Conservation (phyloP, 2,329 filamentous ascomycete species). For the Pseudofabraea citricarpa region DNA sequence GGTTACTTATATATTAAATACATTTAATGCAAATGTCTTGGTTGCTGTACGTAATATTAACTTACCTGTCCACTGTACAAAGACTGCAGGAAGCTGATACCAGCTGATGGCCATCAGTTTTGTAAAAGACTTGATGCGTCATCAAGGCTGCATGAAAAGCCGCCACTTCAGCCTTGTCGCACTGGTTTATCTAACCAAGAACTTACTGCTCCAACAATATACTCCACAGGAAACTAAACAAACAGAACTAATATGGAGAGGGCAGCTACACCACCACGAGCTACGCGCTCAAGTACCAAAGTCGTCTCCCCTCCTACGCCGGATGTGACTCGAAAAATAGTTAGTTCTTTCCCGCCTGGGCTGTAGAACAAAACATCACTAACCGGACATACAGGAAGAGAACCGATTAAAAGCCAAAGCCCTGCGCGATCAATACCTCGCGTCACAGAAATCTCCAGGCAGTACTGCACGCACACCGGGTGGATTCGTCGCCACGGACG, state of each 20-base stretch:
- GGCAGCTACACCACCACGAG: neutral
- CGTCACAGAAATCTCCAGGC: conserved; percentile 47
- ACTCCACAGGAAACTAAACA: neutral
- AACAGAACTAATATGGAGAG: neutral
- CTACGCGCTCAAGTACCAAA: neutral
- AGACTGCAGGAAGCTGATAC: neutral
- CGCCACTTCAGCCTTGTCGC: conserved; percentile 1
- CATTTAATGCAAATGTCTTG: too few relatives aligned
- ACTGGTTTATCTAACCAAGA: neutral
- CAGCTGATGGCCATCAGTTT: too few relatives aligned
- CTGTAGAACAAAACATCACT: neutral
- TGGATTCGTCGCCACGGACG: conserved; percentile 66
- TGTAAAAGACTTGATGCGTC: neutral
- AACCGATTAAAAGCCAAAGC: conserved; percentile 87
- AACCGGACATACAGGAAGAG: conserved; percentile 61
- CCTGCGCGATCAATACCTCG: conserved; percentile 67
- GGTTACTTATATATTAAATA: too few relatives aligned
- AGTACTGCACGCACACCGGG: conserved; percentile 48
- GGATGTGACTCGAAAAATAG: conserved; percentile 50
- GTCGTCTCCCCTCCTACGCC: conserved; percentile 45
- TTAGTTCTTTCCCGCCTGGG: conserved; percentile 27
- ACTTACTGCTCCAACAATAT: too few relatives aligned
- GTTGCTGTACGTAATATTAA: too few relatives aligned
- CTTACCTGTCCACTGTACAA: neutral
- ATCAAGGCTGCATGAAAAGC: neutral